phyloP scores from a whole-genome alignment of 2,329 filamentous ascomycete genomes.

The Dactylonectria macrodidyma region DNA sequence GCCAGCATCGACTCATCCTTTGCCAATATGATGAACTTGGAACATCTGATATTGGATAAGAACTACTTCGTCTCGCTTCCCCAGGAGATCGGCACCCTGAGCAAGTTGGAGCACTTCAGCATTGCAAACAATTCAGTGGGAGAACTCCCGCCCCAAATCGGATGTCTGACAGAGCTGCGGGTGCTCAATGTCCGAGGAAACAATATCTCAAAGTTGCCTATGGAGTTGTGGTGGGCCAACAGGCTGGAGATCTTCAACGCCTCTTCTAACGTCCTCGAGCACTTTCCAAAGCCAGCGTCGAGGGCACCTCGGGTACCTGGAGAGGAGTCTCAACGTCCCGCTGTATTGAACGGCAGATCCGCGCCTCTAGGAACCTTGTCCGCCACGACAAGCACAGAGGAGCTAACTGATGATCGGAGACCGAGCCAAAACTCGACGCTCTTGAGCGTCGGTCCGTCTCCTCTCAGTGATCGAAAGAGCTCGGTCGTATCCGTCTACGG shows the following conservation, averaged over 20 bases:
- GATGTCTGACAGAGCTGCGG: constrained; percentile 86
- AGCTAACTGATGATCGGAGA: constrained; percentile 78
- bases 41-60: constrained; percentile 90
- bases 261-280: constrained; percentile 92
- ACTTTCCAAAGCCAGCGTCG: constrained; percentile 89
- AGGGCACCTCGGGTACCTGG: constrained; percentile 75
- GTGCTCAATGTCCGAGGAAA: constrained; percentile 93
- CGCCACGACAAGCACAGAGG: constrained; percentile 82
- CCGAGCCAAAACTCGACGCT: constrained; percentile 89
- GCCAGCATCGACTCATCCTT: constrained; percentile 92
- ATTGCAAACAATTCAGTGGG: constrained; percentile 93
- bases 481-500: constrained; percentile 88
- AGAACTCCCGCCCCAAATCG: constrained; percentile 88
- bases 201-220: constrained; percentile 89
- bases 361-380: constrained; percentile 60
- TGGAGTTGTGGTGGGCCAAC: constrained; percentile 96
- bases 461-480: constrained; percentile 80
- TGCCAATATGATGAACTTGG: constrained; percentile 87
- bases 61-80: constrained; percentile 97
- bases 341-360: constrained; percentile 59
- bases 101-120: constrained; percentile 90
- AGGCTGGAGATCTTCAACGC: constrained; percentile 93
- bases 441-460: constrained; percentile 82
- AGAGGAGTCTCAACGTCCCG: constrained; percentile 59
- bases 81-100: constrained; percentile 85